A percentile compares a stretch with the other conserved stretches of the same genome.
Conservation (phyloP, 352 stramenopile species). For the Pythium folliculosum region DNA sequence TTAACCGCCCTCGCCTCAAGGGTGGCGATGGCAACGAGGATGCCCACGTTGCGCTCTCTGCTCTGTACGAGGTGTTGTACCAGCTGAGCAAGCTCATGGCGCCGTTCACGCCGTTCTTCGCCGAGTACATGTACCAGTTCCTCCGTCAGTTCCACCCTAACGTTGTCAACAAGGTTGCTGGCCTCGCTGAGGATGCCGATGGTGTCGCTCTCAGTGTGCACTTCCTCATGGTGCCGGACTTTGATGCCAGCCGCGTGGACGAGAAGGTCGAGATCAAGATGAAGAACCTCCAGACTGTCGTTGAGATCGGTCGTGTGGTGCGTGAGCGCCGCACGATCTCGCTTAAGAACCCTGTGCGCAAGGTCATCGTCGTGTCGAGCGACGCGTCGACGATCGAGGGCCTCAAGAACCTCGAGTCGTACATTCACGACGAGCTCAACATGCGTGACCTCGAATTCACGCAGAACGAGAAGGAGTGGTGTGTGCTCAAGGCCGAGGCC, state of each 20-base stretch:
- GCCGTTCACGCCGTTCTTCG: slow-evolving; percentile 99
- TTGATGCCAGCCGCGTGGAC: slow-evolving; percentile 93
- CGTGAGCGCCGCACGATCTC: slow-evolving; percentile 97
- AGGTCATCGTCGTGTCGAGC: slow-evolving; percentile 94
- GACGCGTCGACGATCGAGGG: slow-evolving; percentile 79
- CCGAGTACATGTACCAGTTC: slow-evolving; percentile 99
- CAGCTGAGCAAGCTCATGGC: slow-evolving; percentile 96
- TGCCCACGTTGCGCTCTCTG: slow-evolving; percentile 83
- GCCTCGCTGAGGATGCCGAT: slow-evolving; percentile 85
- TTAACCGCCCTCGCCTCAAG: slow-evolving; percentile 99
- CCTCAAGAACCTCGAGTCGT: slow-evolving; percentile 85
- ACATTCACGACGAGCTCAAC: slow-evolving; percentile 99
- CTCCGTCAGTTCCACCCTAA: slow-evolving; percentile 95
- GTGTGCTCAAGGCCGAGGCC: slow-evolving; percentile 93
- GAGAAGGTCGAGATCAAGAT: slow-evolving; percentile 92
- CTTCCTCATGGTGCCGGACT: slow-evolving; percentile 95
- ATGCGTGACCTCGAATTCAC: slow-evolving; percentile 92
- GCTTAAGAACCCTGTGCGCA: slow-evolving; percentile 97
- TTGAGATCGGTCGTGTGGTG: slow-evolving; percentile 96
- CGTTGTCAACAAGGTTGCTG: slow-evolving; percentile 57
- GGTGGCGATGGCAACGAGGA: slow-evolving; percentile 90
- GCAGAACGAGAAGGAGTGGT: slow-evolving; percentile 90
- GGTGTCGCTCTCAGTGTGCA: slow-evolving; percentile 94
- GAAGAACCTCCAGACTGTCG: slow-evolving; percentile 95
- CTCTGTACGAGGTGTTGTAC: slow-evolving; percentile 99